Evolutionary conservation across 2,329 filamentous ascomycete genomes (phyloP), one percentile per base, ranked within the genome.

Genomic region (Ascocoryne sarcoides): DNA sequence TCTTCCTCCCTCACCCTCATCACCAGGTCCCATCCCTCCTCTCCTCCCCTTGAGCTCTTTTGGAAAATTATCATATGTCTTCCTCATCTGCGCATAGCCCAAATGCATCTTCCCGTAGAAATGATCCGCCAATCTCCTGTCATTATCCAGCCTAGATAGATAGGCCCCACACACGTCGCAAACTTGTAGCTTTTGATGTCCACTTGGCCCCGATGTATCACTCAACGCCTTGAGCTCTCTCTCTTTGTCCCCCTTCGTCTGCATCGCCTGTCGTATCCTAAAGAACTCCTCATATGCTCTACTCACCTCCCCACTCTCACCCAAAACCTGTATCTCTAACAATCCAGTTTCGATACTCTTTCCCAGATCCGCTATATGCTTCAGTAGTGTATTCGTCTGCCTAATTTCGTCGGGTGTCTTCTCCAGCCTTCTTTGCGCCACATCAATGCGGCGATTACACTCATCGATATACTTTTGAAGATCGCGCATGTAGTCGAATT

Each of bases 51-150:
- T 84, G 63, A 95, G 71, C 60, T 95, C 88, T 63, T 88, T 88
- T 37, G 82, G 82, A 47, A 98, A 78, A n/a, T 75, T 69, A 41
- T 95, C 88, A 56, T 78, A 88, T 3, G 88, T 92, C 71, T 92
- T 94, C 54, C 92, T 79, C 92, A 98, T 98, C 65, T 95, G 86
- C 12, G 92, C 92, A 61, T 96, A 98, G 0, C 92, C 92, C 42
- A 98, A 67, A 60, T 98, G 92, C 92, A 98, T 98, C 71, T 98
- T 98, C 16, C 92, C 92, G 63, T 95, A 96, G 61, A 98, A 98
- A 62, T 98, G 92, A 60, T 98, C 92, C 15, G 92, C 92, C 58
- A 98, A 63, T 20, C 92, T 75, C 26, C 92, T 76, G 62, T 98
- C 92, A 59, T 98, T 98, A 60, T 98, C 92, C 21, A 98, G 73